These are phyloP conservation scores for Kodamaea arcana DNA, from an alignment of 1,139 yeast genomes.

Conservation along the genomic window DNA sequence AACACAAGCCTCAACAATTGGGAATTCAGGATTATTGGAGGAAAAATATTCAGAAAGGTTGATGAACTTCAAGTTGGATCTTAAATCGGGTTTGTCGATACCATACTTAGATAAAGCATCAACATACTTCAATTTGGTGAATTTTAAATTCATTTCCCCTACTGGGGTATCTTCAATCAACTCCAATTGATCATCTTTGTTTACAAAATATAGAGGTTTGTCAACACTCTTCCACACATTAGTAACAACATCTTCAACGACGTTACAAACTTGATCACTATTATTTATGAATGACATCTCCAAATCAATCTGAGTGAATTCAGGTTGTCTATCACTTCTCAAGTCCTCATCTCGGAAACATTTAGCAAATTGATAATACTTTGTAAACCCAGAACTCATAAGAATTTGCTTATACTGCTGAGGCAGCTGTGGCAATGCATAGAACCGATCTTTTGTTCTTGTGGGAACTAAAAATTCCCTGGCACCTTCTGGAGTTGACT, in stretches of 20 bases:
- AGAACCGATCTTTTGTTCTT: constrained; percentile 57
- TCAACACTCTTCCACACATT: constrained; percentile 54
- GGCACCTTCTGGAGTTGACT: constrained; percentile 98
- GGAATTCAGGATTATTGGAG: constrained; percentile 41
- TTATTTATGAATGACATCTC: constrained; percentile 84
- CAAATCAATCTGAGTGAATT: constrained; percentile 90
- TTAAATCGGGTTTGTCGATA: constrained; percentile 89
- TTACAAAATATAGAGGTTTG: constrained; percentile 33
- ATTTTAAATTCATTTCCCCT: constrained; percentile 16
- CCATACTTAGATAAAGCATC: constrained; percentile 77
- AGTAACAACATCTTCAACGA: constrained; percentile 56
- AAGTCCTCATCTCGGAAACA: constrained; percentile 96
- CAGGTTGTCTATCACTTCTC: constrained; percentile 94
- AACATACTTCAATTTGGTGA: constrained; percentile 53
- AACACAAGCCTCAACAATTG: constrained; percentile 70
- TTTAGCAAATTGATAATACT: constrained; percentile 85
- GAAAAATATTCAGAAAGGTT: constrained; percentile 42
- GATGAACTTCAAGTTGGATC: constrained; percentile 53
- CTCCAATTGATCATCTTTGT: constrained; percentile 22
- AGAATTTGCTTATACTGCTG: constrained; percentile 93
- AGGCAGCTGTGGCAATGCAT: constrained; percentile 95
- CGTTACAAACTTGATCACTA: constrained; percentile 58
- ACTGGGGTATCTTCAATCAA: constrained; percentile 10
- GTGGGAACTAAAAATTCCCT: constrained; percentile 94
- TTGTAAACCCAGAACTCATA: constrained; percentile 88